These are phyloP conservation scores for Stenocarpella maydis DNA, from an alignment of 2,329 filamentous ascomycete species.

Conservation along the genomic window DNA sequence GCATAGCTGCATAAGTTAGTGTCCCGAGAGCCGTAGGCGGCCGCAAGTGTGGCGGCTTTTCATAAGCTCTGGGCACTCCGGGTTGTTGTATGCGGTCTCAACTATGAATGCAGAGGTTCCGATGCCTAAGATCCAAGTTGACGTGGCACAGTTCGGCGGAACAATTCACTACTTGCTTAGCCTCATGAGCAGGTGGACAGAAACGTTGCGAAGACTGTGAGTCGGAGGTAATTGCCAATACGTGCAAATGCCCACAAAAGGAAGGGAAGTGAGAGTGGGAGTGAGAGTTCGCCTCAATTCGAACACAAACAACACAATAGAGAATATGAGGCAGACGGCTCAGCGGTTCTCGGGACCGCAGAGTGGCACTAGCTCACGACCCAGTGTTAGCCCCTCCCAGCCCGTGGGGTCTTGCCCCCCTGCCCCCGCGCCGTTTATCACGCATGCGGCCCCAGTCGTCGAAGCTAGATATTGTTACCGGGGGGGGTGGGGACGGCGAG, in stretches of 20 bases:
- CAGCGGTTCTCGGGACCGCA: conserved; percentile 31
- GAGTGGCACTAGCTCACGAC: conserved; percentile 24
- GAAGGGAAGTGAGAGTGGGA: too few species aligned
- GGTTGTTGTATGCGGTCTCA: not conserved
- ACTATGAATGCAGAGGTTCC: not conserved
- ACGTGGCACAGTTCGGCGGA: not conserved
- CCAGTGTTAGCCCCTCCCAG: conserved; percentile 12
- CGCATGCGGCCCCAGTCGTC: conserved; percentile 19
- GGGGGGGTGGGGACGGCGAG: conserved; percentile 5
- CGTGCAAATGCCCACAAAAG: not conserved
- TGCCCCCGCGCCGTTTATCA: conserved; percentile 19
- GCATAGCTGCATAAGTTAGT: not conserved
- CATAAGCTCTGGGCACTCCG: not conserved
- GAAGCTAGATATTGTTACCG: conserved; percentile 12
- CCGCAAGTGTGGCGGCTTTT: conserved; percentile 1
- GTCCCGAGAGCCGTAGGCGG: conserved; percentile 21
- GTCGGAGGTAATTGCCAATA: not conserved
- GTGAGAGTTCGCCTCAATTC: not conserved
- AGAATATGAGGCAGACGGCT: not conserved
- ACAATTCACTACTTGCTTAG: not conserved
- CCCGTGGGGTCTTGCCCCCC: conserved; percentile 26
- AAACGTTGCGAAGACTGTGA: not conserved
- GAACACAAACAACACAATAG: not conserved
- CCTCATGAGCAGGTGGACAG: too few species aligned
- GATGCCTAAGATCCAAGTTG: not conserved